phyloP scores from a whole-genome alignment of 257 asterid species.

The Nicotiana knightiana region DNA sequence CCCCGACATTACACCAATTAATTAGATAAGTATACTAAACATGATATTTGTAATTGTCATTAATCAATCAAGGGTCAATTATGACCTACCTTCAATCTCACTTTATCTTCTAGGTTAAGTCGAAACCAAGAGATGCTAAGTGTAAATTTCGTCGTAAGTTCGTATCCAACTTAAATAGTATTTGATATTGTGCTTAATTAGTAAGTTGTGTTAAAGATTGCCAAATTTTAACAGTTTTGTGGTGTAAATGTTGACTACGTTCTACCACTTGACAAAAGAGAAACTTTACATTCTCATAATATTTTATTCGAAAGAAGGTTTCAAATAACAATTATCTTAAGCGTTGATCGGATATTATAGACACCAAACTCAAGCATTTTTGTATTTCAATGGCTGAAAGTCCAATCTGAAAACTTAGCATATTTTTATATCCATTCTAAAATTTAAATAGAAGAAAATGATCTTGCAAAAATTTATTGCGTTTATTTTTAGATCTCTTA shows the following conservation, averaged over 20 bases:
- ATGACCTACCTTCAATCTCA: slow-evolving; percentile 18
- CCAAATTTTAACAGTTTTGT: background rate
- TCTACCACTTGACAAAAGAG: background rate
- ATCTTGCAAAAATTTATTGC: too few relatives aligned
- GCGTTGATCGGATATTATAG: background rate
- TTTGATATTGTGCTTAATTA: background rate
- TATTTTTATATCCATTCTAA: too few relatives aligned
- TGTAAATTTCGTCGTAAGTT: background rate
- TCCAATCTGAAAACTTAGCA: too few relatives aligned
- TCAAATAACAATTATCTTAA: too few relatives aligned
- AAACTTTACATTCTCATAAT: too few relatives aligned
- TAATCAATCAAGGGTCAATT: slow-evolving; percentile 19
- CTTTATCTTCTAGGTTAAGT: slow-evolving; percentile 6
- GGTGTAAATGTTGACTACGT: background rate
- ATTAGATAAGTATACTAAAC: background rate
- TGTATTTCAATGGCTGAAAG: too few relatives aligned
- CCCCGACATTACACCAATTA: background rate
- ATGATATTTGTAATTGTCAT: background rate
- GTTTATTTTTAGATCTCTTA: too few relatives aligned
- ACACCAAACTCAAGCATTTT: too few relatives aligned
- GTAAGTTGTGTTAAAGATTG: background rate
- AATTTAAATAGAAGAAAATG: too few relatives aligned
- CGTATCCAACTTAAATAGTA: background rate
- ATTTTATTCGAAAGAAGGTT: too few relatives aligned
- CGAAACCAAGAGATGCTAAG: background rate